A percentile compares a stretch with the other conserved stretches of the same genome.
Evolutionary conservation across 768 basidiomycete genomes (phyloP).

Genomic region (Mycena capillaripes): DNA sequence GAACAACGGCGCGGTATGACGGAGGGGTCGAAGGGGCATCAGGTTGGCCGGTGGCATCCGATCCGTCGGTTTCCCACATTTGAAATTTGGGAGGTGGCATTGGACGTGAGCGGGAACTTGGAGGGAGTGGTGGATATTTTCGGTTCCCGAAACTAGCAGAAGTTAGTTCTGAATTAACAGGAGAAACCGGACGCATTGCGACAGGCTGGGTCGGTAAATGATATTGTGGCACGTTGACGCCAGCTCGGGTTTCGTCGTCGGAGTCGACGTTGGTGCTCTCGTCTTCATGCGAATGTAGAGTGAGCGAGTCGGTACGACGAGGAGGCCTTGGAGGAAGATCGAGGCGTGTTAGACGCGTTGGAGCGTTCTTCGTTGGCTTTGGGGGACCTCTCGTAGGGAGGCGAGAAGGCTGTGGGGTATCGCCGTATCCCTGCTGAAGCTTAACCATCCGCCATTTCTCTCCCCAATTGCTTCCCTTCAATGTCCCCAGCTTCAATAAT

Average conservation of each 20-base stretch:
- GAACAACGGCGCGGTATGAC: constrained; percentile 62
- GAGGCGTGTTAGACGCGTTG: constrained; percentile 32
- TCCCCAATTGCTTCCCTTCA: constrained; percentile 85
- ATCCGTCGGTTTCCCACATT: constrained; percentile 22
- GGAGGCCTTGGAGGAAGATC: constrained; percentile 14
- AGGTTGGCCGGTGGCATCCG: constrained; percentile 51
- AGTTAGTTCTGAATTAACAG: constrained; percentile 14
- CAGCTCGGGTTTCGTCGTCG: constrained; percentile 44
- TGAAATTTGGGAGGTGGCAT: constrained; percentile 25
- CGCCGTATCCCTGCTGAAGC: constrained; percentile 60
- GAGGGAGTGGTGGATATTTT: constrained; percentile 29
- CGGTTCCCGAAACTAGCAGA: constrained; percentile 14
- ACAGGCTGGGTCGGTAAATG: constrained; percentile 21
- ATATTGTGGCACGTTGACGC: constrained; percentile 40
- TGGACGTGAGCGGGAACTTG: constrained; percentile 18
- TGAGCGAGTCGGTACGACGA: constrained; percentile 55
- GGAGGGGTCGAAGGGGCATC: constrained; percentile 58
- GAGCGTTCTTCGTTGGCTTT: constrained; percentile 18
- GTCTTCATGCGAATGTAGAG: constrained; percentile 55
- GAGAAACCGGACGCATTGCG: constrained; percentile 11
- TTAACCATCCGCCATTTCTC: constrained; percentile 87
- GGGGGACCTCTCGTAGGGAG: constrained; percentile 23
- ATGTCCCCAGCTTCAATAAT: constrained; percentile 84
- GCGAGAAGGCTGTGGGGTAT: constrained; percentile 20
- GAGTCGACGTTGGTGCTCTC: constrained; percentile 20